Conservation (phyloP, 2,329 filamentous ascomycete genomes). For the Cladosporium sp. region DNA sequence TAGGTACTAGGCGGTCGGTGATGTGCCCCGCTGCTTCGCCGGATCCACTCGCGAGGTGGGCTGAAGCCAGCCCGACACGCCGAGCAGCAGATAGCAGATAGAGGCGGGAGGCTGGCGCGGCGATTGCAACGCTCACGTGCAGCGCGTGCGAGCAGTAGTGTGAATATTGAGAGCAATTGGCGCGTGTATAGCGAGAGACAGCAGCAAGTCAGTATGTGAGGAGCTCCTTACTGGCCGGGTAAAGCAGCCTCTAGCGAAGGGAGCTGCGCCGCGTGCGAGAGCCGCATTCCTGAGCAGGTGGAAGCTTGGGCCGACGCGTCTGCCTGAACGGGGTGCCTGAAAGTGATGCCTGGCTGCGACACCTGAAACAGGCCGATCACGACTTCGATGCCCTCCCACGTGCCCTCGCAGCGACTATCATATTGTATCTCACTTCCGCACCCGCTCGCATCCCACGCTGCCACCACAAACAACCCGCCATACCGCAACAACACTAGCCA, state of each 20-base stretch:
- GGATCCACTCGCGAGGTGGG: background rate
- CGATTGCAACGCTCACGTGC: background rate
- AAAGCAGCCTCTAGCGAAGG: background rate
- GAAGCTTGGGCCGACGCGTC: too few species aligned
- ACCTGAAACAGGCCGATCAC: background rate
- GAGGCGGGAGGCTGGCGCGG: background rate
- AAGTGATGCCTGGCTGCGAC: background rate
- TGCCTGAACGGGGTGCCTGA: background rate
- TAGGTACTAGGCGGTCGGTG: background rate
- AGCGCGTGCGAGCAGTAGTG: background rate
- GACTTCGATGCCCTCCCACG: slow-evolving; percentile 1
- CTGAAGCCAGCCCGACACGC: background rate
- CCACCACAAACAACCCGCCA: slow-evolving; percentile 15
- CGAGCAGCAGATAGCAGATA: background rate
- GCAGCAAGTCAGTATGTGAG: too few species aligned
- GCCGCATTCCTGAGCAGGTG: too few species aligned
- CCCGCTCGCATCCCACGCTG: background rate
- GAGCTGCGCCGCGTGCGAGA: too few species aligned
- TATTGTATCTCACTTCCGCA: background rate
- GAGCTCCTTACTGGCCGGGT: too few species aligned
- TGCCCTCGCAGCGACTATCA: background rate
- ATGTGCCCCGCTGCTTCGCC: background rate
- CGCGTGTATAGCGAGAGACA: background rate
- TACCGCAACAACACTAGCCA: slow-evolving; percentile 29
- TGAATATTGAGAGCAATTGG: background rate